Conservation (phyloP, 1,284 basidiomycete species). For the Leucoagaricus sp. region DNA sequence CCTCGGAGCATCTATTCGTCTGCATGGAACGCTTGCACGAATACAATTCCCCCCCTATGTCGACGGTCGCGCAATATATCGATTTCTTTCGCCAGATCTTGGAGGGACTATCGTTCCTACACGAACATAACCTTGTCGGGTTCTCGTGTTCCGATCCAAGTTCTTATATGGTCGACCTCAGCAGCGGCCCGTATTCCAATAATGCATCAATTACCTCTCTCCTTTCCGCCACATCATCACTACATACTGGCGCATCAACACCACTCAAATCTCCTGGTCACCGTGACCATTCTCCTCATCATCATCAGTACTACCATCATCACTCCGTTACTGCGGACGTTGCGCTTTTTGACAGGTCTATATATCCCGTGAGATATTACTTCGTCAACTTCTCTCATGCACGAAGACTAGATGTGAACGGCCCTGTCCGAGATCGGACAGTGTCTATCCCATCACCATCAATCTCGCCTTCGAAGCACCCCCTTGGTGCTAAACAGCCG, state of each 20-base stretch:
- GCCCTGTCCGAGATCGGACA: constrained; percentile 1
- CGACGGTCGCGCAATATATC: constrained; percentile 45
- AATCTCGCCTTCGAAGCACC: not conserved
- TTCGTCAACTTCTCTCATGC: constrained; percentile 43
- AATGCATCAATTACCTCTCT: constrained; percentile 1
- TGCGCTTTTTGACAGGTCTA: constrained; percentile 38
- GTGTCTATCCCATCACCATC: constrained; percentile 13
- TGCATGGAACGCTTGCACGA: constrained; percentile 46
- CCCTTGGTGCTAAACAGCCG: not conserved
- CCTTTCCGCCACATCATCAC: constrained; percentile 14
- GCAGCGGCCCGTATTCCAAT: constrained; percentile 25
- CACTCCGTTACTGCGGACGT: not conserved
- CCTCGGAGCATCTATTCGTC: constrained; percentile 34
- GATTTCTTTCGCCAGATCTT: constrained; percentile 52
- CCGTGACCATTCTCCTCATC: not conserved
- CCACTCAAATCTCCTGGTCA: not conserved
- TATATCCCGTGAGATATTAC: constrained; percentile 50
- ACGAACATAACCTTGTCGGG: constrained; percentile 45
- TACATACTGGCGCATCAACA: constrained; percentile 11
- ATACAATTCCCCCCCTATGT: constrained; percentile 43
- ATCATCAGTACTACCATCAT: constrained; percentile 7
- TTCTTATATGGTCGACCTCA: constrained; percentile 49
- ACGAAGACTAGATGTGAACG: constrained; percentile 14
- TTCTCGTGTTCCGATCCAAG: constrained; percentile 33
- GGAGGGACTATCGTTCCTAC: constrained; percentile 54